Evolutionary conservation across 768 basidiomycete genomes (phyloP).

Genomic region (Hygrophorus pudorinus): DNA sequence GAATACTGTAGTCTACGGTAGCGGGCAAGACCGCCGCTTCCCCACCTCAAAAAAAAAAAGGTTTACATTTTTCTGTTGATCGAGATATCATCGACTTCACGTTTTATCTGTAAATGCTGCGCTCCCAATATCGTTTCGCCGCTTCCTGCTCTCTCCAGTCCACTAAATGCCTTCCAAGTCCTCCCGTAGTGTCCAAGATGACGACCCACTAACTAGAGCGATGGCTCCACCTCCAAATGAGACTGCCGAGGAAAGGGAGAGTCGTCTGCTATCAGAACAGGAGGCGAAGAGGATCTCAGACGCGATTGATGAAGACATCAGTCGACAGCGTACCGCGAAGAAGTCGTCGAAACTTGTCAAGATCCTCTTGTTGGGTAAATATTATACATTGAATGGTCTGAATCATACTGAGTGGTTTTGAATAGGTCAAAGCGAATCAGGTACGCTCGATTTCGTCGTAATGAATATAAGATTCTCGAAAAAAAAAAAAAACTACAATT

Average conservation of each 20-base stretch:
- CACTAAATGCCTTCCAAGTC: slow-evolving; percentile 9
- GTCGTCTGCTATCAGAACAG: slow-evolving; percentile 35
- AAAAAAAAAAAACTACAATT: neutral
- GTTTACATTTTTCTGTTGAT: no score
- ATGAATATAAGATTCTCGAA: neutral
- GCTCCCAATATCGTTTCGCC: neutral
- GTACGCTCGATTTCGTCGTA: slow-evolving; percentile 26
- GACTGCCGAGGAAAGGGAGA: slow-evolving; percentile 31
- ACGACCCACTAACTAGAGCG: slow-evolving; percentile 39
- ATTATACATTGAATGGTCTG: neutral
- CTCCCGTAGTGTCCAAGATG: slow-evolving; percentile 14
- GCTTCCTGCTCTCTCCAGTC: neutral
- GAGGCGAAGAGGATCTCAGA: slow-evolving; percentile 49
- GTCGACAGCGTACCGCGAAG: slow-evolving; percentile 36
- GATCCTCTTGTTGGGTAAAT: slow-evolving; percentile 51
- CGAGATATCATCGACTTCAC: no score
- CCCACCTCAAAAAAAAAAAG: no score
- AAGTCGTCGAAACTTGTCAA: slow-evolving; percentile 42
- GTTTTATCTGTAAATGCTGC: no score
- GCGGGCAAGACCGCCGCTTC: no score
- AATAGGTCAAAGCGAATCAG: slow-evolving; percentile 73
- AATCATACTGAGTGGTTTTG: neutral
- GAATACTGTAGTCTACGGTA: no score
- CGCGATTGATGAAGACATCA: slow-evolving; percentile 54
- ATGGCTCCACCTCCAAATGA: slow-evolving; percentile 47